phyloP scores from a whole-genome alignment of 345 rosid species.

The Gossypium rotundifolium region DNA sequence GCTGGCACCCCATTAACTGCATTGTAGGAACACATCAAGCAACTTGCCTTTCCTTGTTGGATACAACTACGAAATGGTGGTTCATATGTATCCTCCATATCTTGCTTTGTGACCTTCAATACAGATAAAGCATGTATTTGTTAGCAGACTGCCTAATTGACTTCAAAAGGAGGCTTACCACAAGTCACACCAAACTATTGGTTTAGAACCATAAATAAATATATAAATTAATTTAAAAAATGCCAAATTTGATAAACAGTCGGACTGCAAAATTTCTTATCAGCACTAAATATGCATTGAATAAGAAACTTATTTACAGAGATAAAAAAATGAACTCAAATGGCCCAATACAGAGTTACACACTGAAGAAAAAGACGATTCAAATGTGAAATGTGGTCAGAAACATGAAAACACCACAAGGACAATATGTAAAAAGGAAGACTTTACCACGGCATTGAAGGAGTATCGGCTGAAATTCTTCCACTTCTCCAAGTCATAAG shows the following conservation, averaged over 20 bases:
- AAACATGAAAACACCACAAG: neutral
- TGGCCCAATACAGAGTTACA: neutral
- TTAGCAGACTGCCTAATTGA: neutral
- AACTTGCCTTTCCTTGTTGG: slow-evolving; percentile 76
- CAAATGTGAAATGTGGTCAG: neutral
- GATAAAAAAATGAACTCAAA: neutral
- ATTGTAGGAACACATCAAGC: slow-evolving; percentile 95
- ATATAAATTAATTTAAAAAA: neutral
- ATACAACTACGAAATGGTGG: slow-evolving; percentile 79
- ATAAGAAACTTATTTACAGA: neutral
- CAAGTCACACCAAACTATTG: slow-evolving; percentile 1
- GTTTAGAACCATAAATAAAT: slow-evolving; percentile 1
- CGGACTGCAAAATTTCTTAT: neutral
- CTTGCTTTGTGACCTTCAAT: slow-evolving; percentile 74
- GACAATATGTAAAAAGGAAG: neutral
- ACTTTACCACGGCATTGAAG: slow-evolving; percentile 79
- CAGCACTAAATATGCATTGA: too few species aligned
- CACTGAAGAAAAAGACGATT: neutral
- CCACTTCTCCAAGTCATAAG: slow-evolving; percentile 92
- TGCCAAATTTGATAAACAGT: neutral
- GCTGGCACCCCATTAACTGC: slow-evolving; percentile 86
- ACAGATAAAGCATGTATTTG: neutral
- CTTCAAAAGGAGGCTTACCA: neutral
- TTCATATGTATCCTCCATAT: slow-evolving; percentile 75
- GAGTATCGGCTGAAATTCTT: slow-evolving; percentile 61